Evolutionary conservation across 2,329 filamentous ascomycete species (phyloP).

Genomic region (Colletotrichum spinosum): DNA sequence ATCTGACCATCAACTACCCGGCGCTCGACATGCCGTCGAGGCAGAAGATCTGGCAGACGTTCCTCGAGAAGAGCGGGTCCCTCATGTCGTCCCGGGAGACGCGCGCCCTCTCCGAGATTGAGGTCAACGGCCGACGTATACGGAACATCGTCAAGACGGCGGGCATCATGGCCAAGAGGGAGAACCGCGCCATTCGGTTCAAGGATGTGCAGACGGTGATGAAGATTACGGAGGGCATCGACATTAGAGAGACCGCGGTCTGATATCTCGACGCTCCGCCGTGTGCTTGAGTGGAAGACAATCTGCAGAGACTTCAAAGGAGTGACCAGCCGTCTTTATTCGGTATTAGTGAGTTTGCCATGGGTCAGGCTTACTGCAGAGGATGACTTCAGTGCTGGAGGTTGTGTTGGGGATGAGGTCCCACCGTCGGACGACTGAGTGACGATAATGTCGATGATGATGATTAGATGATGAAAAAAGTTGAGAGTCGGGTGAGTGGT

Average conservation of each 20-base stretch:
- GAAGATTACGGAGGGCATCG: slow-evolving; percentile 40
- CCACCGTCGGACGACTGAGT: too few relatives aligned
- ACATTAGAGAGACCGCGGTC: background rate
- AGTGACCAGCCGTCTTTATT: too few relatives aligned
- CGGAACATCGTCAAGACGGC: slow-evolving; percentile 43
- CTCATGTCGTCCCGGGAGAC: slow-evolving; percentile 17
- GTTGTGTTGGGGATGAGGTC: too few relatives aligned
- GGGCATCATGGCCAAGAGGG: slow-evolving; percentile 40
- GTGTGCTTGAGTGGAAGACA: too few relatives aligned
- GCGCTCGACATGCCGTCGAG: slow-evolving; percentile 40
- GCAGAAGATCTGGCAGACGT: slow-evolving; percentile 42
- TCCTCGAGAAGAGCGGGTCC: slow-evolving; percentile 36
- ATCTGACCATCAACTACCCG: slow-evolving; percentile 54
- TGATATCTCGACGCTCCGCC: too few relatives aligned
- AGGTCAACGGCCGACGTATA: slow-evolving; percentile 40
- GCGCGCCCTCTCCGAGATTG: slow-evolving; percentile 37
- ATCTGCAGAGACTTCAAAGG: too few relatives aligned
- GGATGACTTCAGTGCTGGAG: too few relatives aligned
- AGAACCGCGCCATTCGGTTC: slow-evolving; percentile 32
- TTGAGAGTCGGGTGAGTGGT: too few relatives aligned
- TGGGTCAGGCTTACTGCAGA: too few relatives aligned
- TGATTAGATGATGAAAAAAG: too few relatives aligned
- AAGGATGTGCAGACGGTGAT: slow-evolving; percentile 41
- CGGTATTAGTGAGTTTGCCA: too few relatives aligned
- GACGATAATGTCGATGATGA: too few relatives aligned